Conservation (phyloP, 1,139 yeast species). For the Barnettozyma hawaiiensis region DNA sequence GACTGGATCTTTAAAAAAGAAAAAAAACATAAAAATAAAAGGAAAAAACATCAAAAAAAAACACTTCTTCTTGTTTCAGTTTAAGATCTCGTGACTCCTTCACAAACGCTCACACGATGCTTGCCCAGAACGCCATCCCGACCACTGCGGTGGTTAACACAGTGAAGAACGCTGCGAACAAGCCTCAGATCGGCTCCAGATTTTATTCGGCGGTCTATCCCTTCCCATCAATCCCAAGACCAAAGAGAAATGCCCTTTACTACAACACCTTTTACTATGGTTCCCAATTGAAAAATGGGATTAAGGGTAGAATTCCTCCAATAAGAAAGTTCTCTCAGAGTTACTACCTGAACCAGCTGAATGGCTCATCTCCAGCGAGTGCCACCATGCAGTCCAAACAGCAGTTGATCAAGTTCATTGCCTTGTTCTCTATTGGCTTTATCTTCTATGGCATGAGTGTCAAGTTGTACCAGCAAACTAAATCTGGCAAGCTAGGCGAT, state of each 20-base stretch:
- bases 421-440: conserved; percentile 57
- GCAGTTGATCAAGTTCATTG: conserved; percentile 61
- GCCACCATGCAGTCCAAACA: conserved; percentile 38
- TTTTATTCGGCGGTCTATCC: conserved; percentile 31
- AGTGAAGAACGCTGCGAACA: conserved; percentile 18
- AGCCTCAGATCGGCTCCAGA: conserved; percentile 16
- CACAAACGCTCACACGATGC: conserved; percentile 16
- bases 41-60: no score
- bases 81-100: conserved; percentile 9
- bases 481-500: conserved; percentile 14
- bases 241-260: conserved; percentile 53
- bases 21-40: no score
- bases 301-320: conserved; percentile 25
- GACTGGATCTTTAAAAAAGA: not conserved
- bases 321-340: conserved; percentile 23
- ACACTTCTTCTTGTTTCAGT: no score
- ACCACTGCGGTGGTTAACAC: conserved; percentile 25
- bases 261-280: conserved; percentile 41
- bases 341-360: conserved; percentile 26
- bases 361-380: conserved; percentile 24
- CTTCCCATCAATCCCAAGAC: conserved; percentile 60
- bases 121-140: conserved; percentile 15
- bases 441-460: conserved; percentile 63
- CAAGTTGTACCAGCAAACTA: conserved; percentile 37
- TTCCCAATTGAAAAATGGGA: conserved; percentile 26